Conservation (phyloP, 495 filamentous ascomycete species). For the Sordaria brevicollis region DNA sequence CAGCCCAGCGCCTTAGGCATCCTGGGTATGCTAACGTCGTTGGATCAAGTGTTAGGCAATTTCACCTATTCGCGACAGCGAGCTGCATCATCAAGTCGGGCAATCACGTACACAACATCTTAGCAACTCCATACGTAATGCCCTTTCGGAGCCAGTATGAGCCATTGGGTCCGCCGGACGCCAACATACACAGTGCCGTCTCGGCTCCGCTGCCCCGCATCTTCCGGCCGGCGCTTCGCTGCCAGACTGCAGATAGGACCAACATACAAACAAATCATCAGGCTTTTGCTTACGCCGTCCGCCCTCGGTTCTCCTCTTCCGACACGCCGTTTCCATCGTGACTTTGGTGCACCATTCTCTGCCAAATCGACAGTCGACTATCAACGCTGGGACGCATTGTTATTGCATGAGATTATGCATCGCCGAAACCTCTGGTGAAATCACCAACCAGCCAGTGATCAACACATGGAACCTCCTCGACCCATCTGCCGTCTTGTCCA, state of each 20-base stretch:
- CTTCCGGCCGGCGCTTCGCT: background rate
- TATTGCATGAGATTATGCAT: background rate
- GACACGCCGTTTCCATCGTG: background rate
- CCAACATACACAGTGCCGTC: background rate
- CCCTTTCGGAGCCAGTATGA: background rate
- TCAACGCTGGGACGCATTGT: background rate
- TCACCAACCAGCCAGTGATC: background rate
- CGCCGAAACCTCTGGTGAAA: background rate
- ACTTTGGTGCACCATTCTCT: background rate
- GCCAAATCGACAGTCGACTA: background rate
- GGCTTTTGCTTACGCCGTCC: background rate
- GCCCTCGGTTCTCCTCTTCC: background rate
- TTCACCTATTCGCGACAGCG: background rate
- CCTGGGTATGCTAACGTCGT: background rate
- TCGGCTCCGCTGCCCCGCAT: background rate
- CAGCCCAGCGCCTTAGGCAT: background rate
- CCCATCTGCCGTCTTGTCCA: background rate
- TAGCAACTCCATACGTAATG: background rate
- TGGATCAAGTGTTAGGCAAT: background rate
- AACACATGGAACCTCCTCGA: background rate
- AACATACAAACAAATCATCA: background rate
- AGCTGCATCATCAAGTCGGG: background rate
- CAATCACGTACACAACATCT: background rate
- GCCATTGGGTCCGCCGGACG: background rate
- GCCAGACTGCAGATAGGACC: background rate